phyloP scores from a whole-genome alignment of 345 rosid genomes.

The Anastatica hierochuntica region DNA sequence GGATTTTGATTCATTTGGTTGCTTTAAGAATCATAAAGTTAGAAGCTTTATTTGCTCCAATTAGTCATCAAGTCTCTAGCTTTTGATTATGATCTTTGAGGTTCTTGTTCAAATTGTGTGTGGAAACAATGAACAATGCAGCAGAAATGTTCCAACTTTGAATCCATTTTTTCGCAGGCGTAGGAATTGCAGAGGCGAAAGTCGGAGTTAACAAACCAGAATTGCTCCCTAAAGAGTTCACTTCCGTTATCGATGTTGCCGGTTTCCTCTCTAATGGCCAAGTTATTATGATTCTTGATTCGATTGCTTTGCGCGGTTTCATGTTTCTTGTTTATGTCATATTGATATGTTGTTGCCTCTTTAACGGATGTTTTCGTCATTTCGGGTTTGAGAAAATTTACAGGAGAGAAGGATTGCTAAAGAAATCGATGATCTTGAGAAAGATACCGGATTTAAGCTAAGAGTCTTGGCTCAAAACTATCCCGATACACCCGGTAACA shows the following conservation, averaged over 20 bases:
- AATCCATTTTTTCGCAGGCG: slow-evolving; percentile 31
- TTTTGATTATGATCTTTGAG: too few species aligned
- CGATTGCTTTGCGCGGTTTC: too few species aligned
- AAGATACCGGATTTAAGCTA: slow-evolving; percentile 78
- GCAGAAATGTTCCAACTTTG: not conserved
- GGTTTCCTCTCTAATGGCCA: slow-evolving; percentile 94
- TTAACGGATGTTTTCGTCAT: not conserved
- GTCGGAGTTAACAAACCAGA: slow-evolving; percentile 90
- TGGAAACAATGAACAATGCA: too few species aligned
- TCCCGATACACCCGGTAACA: slow-evolving; percentile 83
- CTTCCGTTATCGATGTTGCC: slow-evolving; percentile 77
- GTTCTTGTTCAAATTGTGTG: too few species aligned
- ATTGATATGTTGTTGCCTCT: too few species aligned
- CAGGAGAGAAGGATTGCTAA: slow-evolving; percentile 70
- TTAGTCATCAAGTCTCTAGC: too few species aligned
- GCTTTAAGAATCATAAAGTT: not conserved
- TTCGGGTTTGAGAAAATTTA: slow-evolving; percentile 6
- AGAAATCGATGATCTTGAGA: slow-evolving; percentile 66
- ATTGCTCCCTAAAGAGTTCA: slow-evolving; percentile 74
- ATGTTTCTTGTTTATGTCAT: too few species aligned
- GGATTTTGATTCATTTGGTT: too few species aligned
- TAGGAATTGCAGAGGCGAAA: slow-evolving; percentile 58
- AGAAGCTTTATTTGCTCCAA: not conserved
- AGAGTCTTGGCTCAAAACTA: slow-evolving; percentile 89
- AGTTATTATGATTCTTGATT: too few species aligned